Evolutionary conservation across 2,329 filamentous ascomycete species (phyloP).

Genomic region (Fusarium camptoceras): DNA sequence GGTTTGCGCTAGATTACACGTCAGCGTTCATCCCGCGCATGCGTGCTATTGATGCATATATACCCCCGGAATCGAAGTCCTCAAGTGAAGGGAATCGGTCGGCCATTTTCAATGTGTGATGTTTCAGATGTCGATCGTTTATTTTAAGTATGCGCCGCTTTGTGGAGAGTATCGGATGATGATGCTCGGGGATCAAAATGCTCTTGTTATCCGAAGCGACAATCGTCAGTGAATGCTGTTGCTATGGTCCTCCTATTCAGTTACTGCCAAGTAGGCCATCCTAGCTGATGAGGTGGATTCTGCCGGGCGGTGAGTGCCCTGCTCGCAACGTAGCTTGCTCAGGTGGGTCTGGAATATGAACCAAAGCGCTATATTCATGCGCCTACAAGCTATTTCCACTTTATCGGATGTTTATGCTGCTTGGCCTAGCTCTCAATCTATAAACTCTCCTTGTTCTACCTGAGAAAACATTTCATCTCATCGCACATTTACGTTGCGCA

Average conservation of each 20-base stretch:
- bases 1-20: constrained; percentile 70
- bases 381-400: constrained; percentile 39
- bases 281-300: constrained; percentile 49
- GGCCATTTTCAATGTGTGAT: constrained; percentile 66
- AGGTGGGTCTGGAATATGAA: constrained; percentile 31
- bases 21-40: constrained; percentile 35
- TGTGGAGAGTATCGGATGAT: neutral
- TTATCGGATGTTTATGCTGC: constrained; percentile 41
- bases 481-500: constrained; percentile 34
- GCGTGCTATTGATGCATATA: constrained; percentile 49
- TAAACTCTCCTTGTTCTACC: constrained; percentile 43
- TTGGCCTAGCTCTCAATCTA: constrained; percentile 40
- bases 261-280: constrained; percentile 44
- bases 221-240: constrained; percentile 38
- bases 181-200: constrained; percentile 5
- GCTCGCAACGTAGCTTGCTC: constrained; percentile 15
- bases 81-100: constrained; percentile 84
- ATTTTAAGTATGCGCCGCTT: constrained; percentile 5
- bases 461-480: constrained; percentile 36
- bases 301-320: constrained; percentile 52
- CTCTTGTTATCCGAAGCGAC: constrained; percentile 16
- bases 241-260: constrained; percentile 46
- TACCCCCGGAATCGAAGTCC: constrained; percentile 77
- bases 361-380: constrained; percentile 41
- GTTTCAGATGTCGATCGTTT: constrained; percentile 1